Evolutionary conservation across 1,284 basidiomycete genomes (phyloP), one percentile per base, ranked within the genome.

Genomic region (Peniophora sp.): DNA sequence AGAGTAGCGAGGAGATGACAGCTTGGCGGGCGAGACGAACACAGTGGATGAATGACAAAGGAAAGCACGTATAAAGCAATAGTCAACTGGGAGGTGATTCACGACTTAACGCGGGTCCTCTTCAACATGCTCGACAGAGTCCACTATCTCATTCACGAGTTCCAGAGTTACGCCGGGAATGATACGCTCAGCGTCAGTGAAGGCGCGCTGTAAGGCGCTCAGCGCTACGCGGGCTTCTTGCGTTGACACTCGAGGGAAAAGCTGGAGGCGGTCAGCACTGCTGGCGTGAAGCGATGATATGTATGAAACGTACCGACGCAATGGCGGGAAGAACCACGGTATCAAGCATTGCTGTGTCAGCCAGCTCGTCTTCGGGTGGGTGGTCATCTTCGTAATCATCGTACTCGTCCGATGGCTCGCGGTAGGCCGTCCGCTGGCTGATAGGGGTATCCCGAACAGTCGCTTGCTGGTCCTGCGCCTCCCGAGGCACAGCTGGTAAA

Each of bases 251-350:
- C 94, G 82, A 52, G 88, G 88, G 65, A 92, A 89, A 34, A 97
- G 74, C 93, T 96, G 58, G 22, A 35, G 12, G 54, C 44, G 59
- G 42, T 47, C 37, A 41, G 37, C 37, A 32, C 27, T 32, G 5
- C 37, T 8, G 49, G 52, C 44, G 46, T 52, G 24, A 10, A 46
- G 43, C 15, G 23, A 27, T 24, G 39, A 47, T 18, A 51, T 32
- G 37, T 48, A 32, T 47, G 47, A 48, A 49, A 75, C 86, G 67
- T 59, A 96, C 94, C 57, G 89, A 94, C 49, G 90, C 88, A 58
- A 97, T 86, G 15, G 92, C 93, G 20, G 94, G 94, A 35, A 96
- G 70, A 52, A 97, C 86, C 32, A 97, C 94, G n/a, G 91, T 92
- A 61, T 96, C 92, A 45, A 97, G 73, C 83, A 97, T 96, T 22